Conservation (phyloP, 257 asterid species). For the Marsdenia floribunda region DNA sequence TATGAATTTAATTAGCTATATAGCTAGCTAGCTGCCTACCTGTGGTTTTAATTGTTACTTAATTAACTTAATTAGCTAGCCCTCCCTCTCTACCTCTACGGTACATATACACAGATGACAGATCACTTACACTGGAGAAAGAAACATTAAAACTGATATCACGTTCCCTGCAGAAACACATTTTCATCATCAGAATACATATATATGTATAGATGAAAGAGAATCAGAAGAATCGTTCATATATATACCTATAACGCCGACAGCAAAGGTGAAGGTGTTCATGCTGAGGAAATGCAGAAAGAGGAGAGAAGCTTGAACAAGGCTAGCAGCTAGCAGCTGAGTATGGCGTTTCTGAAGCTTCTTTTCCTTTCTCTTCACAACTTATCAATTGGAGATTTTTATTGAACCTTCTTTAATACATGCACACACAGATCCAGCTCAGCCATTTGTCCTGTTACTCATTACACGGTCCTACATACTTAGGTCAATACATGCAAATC, state of each 20-base stretch:
- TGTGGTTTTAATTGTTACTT: no score
- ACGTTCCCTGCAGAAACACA: constrained; percentile 43
- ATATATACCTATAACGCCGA: constrained; percentile 50
- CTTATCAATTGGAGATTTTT: no score
- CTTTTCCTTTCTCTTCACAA: not conserved
- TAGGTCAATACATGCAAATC: no score
- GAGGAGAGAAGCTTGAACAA: not conserved
- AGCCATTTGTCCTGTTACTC: no score
- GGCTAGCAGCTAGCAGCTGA: not conserved
- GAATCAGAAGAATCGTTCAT: not conserved
- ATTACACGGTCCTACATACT: not conserved
- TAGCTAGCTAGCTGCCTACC: no score
- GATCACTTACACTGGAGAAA: constrained; percentile 58
- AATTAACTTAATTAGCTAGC: no score
- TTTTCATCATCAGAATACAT: not conserved
- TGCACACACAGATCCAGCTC: no score
- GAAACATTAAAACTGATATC: constrained; percentile 65
- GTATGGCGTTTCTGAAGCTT: not conserved
- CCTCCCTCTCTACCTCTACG: no score
- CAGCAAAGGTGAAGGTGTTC: constrained; percentile 33
- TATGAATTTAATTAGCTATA: no score
- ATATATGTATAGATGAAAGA: not conserved
- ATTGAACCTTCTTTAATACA: not conserved
- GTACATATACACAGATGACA: no score
- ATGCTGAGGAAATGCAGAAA: constrained; percentile 11